These are phyloP conservation scores for Melocanna baccifera DNA, from an alignment of 176 grass and related monocot species.

Conservation along the genomic window DNA sequence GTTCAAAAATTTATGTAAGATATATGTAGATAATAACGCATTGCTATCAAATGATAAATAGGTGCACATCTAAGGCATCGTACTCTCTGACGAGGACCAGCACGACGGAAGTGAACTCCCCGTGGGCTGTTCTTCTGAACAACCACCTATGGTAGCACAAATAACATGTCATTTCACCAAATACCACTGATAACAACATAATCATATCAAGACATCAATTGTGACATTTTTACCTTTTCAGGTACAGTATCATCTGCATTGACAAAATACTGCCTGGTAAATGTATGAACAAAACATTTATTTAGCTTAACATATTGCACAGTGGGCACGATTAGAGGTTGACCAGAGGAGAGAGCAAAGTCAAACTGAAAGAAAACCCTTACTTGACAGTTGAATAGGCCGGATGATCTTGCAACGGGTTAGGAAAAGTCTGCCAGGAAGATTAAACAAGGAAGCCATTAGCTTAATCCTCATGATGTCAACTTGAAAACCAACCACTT, in stretches of 20 bases:
- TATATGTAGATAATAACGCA: slow-evolving; percentile 15
- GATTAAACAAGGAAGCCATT: slow-evolving; percentile 26
- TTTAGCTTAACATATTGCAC: slow-evolving; percentile 14
- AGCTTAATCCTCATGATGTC: slow-evolving; percentile 27
- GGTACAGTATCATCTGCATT: slow-evolving; percentile 89
- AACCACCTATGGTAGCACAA: slow-evolving; percentile 54
- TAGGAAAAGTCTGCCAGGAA: slow-evolving; percentile 71
- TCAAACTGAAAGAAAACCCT: slow-evolving; percentile 34
- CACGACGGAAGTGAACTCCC: slow-evolving; percentile 87
- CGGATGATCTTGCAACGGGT: slow-evolving; percentile 83
- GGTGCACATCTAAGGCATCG: not conserved
- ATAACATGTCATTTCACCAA: slow-evolving; percentile 27
- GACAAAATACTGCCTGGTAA: slow-evolving; percentile 90
- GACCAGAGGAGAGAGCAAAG: not conserved
- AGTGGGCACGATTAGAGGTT: not conserved
- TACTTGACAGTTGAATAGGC: slow-evolving; percentile 95
- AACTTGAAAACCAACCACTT: slow-evolving; percentile 19
- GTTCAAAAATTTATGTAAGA: not conserved
- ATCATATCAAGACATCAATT: not conserved
- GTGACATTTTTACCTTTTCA: slow-evolving; percentile 55
- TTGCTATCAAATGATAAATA: not conserved
- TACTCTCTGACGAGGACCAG: slow-evolving; percentile 93
- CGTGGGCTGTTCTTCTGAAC: slow-evolving; percentile 64
- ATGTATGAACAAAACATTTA: slow-evolving; percentile 19
- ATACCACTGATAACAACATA: not conserved